Evolutionary conservation across 2,329 filamentous ascomycete genomes (phyloP).

Genomic region (Ciborinia camelliae): DNA sequence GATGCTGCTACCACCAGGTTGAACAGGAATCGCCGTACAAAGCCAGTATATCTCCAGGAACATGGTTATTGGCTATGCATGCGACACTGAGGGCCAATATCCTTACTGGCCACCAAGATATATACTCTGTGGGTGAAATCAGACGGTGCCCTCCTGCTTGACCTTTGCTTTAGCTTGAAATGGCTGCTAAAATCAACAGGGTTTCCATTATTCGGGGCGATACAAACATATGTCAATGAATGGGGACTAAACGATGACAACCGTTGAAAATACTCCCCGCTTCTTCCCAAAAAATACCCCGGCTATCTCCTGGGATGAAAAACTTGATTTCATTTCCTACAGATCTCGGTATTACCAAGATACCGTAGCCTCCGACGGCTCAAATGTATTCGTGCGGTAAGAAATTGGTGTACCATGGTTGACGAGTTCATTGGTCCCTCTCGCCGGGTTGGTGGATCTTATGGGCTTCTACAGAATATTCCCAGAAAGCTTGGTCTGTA

Average conservation of each 20-base stretch:
- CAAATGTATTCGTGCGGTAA: background rate
- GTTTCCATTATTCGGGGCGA: background rate
- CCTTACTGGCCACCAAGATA: conserved; percentile 3
- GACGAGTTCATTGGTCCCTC: conserved; percentile 13
- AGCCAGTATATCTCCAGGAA: conserved; percentile 6
- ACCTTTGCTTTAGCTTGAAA: background rate
- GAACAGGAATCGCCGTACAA: background rate
- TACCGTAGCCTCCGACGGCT: conserved; percentile 1
- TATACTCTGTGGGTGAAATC: background rate
- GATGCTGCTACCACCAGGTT: background rate
- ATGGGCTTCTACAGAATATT: conserved; percentile 9
- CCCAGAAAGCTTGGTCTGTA: conserved; percentile 15
- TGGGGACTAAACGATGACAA: background rate
- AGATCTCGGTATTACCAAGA: conserved; percentile 8
- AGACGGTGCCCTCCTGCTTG: background rate
- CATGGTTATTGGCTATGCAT: conserved; percentile 5
- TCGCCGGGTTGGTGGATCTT: conserved; percentile 19
- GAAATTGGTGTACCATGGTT: background rate
- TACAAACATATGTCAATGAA: background rate
- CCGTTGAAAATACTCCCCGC: background rate
- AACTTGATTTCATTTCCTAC: background rate
- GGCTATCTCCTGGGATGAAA: background rate
- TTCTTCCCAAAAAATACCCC: background rate
- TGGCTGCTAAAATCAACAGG: background rate
- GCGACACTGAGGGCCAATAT: background rate